A percentile compares a stretch with the other conserved stretches of the same genome.
Evolutionary conservation across 345 rosid genomes (phyloP).

Genomic region (Theobroma cacao): DNA sequence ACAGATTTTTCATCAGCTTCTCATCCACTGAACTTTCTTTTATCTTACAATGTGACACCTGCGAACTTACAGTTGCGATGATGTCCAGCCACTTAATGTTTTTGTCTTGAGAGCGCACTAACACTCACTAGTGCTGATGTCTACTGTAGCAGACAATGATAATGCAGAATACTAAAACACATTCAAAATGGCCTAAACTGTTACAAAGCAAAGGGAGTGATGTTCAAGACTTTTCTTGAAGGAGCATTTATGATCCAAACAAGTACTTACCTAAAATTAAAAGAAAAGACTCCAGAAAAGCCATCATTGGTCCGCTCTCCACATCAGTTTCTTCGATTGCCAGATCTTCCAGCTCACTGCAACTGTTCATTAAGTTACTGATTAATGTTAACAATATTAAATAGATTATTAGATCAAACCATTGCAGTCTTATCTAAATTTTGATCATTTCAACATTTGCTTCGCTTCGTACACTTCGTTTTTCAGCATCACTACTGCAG

Average conservation of each 20-base stretch:
- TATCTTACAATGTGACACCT: not conserved
- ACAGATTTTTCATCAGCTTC: not conserved
- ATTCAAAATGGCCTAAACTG: not conserved
- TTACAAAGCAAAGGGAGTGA: not conserved
- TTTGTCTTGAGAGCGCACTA: not conserved
- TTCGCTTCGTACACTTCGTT: not conserved
- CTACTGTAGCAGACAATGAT: not conserved
- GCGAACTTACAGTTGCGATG: not conserved
- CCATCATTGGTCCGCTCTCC: too few species aligned
- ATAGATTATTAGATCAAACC: not conserved
- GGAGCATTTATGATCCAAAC: not conserved
- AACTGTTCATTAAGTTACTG: not conserved
- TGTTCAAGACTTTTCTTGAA: not conserved
- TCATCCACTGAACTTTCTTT: not conserved
- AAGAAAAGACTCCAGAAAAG: not conserved
- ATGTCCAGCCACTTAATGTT: not conserved
- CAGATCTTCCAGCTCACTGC: not conserved
- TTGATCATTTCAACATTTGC: not conserved
- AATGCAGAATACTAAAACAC: not conserved
- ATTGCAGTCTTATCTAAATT: not conserved
- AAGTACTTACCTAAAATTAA: not conserved
- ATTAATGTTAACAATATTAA: not conserved
- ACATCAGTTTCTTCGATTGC: too few species aligned
- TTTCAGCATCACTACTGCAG: not conserved
- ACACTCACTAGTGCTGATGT: not conserved